Percentiles rank a stretch among this genome's conserved stretches.
Evolutionary conservation across 805 yeast species (phyloP).

Genomic region (Myxozyma udenii): DNA sequence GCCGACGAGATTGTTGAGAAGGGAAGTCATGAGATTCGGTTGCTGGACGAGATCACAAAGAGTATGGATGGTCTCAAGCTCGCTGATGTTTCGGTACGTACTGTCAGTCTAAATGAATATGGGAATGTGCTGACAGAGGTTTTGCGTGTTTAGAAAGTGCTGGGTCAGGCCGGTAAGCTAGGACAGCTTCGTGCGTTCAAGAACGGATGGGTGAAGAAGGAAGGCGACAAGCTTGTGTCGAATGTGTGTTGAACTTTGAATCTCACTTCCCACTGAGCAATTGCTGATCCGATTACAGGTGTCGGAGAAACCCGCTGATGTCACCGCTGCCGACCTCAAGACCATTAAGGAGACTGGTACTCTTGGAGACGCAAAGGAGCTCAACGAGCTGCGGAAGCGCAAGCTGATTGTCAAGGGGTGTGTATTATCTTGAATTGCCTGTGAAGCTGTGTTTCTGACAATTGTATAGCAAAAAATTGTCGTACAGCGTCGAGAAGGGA

Average conservation of each 20-base stretch:
- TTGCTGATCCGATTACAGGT: conserved; percentile 18
- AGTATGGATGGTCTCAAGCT: conserved; percentile 78
- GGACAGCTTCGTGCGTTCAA: conserved; percentile 98
- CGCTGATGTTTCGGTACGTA: conserved; percentile 46
- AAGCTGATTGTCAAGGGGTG: conserved; percentile 61
- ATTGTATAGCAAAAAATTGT: conserved; percentile 56
- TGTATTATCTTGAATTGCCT: neutral
- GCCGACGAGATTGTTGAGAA: conserved; percentile 71
- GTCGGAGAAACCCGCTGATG: conserved; percentile 55
- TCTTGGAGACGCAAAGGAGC: conserved; percentile 59
- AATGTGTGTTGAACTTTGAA: conserved; percentile 33
- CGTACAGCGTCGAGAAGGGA: conserved; percentile 76
- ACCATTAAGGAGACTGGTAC: conserved; percentile 56
- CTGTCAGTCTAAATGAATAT: neutral
- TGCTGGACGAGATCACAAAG: conserved; percentile 69
- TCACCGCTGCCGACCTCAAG: conserved; percentile 61
- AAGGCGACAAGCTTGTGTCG: conserved; percentile 72
- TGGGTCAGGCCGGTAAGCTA: conserved; percentile 81
- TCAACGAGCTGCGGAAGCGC: conserved; percentile 88
- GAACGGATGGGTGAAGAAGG: conserved; percentile 92
- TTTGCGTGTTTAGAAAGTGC: conserved; percentile 44
- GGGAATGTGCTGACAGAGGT: neutral
- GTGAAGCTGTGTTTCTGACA: neutral
- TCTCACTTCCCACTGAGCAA: no score
- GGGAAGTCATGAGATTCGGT: conserved; percentile 89